Conservation (phyloP, 2,329 filamentous ascomycete species). For the Trichoderma polysporum region DNA sequence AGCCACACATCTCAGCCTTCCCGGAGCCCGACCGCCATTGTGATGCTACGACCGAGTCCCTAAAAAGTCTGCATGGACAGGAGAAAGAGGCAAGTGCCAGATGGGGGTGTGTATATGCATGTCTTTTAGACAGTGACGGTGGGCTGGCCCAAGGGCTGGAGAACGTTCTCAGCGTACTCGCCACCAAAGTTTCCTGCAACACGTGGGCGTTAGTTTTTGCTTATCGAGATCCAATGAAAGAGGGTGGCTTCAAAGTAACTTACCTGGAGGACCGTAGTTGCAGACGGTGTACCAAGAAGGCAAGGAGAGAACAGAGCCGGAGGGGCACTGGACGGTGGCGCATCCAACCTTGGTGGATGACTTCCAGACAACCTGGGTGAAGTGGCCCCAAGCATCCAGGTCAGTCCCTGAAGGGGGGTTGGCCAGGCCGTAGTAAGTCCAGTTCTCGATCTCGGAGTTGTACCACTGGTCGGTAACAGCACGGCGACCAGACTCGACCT, state of each 20-base stretch:
- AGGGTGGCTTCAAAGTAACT: conserved; percentile 31
- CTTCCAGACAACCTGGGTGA: conserved; percentile 47
- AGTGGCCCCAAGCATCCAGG: conserved; percentile 65
- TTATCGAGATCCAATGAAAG: not conserved
- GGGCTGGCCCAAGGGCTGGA: conserved; percentile 36
- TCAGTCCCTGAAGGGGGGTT: conserved; percentile 57
- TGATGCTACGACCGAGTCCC: conserved; percentile 17
- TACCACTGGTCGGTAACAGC: conserved; percentile 86
- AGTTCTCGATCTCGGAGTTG: conserved; percentile 68
- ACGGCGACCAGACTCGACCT: conserved; percentile 58
- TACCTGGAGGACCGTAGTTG: conserved; percentile 79
- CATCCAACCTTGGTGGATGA: conserved; percentile 40
- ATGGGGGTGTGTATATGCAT: not conserved
- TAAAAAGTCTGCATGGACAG: conserved; percentile 15
- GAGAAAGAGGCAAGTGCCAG: conserved; percentile 19
- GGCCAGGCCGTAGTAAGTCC: conserved; percentile 58
- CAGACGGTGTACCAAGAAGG: conserved; percentile 77
- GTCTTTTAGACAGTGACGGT: conserved; percentile 31
- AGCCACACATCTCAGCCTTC: conserved; percentile 20
- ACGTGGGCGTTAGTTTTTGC: conserved; percentile 1
- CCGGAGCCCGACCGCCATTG: conserved; percentile 15
- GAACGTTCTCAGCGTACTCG: conserved; percentile 51
- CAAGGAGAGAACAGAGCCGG: conserved; percentile 49
- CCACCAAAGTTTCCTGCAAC: conserved; percentile 53
- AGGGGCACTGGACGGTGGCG: conserved; percentile 69